Evolutionary conservation across 2,329 filamentous ascomycete genomes (phyloP).

Genomic region (Lachnellula willkommii): DNA sequence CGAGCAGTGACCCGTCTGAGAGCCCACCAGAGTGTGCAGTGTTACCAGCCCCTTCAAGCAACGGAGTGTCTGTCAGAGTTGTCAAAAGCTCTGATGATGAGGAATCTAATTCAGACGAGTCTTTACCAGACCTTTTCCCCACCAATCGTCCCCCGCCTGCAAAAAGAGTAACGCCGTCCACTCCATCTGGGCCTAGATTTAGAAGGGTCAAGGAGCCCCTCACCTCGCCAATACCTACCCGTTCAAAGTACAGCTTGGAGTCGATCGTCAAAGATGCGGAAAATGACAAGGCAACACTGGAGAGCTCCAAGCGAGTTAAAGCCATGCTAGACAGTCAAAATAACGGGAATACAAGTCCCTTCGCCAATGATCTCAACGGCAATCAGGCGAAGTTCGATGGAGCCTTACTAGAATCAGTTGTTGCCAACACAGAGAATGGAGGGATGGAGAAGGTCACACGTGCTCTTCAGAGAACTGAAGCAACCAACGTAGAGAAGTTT

Average conservation of each 20-base stretch:
- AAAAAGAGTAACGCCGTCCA: slow-evolving; percentile 7
- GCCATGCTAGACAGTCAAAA: slow-evolving; percentile 24
- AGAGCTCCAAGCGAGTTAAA: slow-evolving; percentile 41
- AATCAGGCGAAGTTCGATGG: slow-evolving; percentile 25
- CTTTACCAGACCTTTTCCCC: slow-evolving; percentile 39
- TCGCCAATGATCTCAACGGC: not conserved
- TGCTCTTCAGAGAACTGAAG: slow-evolving; percentile 57
- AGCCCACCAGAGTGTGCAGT: not conserved
- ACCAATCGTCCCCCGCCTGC: slow-evolving; percentile 11
- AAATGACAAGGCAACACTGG: slow-evolving; percentile 54
- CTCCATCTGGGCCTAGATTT: slow-evolving; percentile 12
- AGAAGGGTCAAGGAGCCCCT: slow-evolving; percentile 11
- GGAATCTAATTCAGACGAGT: slow-evolving; percentile 51
- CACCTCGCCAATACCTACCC: slow-evolving; percentile 46
- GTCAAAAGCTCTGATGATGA: slow-evolving; percentile 68
- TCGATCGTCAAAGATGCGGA: slow-evolving; percentile 55
- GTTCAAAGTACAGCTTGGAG: slow-evolving; percentile 56
- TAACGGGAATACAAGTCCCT: slow-evolving; percentile 21
- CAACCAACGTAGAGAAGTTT: slow-evolving; percentile 44
- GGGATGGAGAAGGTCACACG: slow-evolving; percentile 43
- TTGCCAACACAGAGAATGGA: slow-evolving; percentile 40
- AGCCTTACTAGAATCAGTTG: slow-evolving; percentile 37
- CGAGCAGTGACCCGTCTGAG: slow-evolving; percentile 5
- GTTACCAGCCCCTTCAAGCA: not conserved
- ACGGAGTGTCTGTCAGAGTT: slow-evolving; percentile 27